These are phyloP conservation scores for Erodium texanum DNA, from an alignment of 441 rosid species.

Conservation along the genomic window DNA sequence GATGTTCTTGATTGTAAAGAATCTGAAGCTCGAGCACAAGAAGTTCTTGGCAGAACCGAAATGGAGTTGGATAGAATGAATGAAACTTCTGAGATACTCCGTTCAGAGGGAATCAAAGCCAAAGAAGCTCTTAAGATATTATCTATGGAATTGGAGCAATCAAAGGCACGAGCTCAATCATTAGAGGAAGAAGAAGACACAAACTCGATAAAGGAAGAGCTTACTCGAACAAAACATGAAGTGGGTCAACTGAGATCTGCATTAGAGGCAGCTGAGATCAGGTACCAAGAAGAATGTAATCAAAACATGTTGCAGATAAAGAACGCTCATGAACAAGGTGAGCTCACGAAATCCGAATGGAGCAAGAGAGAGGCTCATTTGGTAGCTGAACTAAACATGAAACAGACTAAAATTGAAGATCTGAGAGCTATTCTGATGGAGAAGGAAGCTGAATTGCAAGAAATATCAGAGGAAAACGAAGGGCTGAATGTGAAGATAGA, in stretches of 20 bases:
- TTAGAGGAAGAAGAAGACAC: conserved; percentile 32
- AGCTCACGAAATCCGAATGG: conserved; percentile 37
- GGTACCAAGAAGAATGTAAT: conserved; percentile 78
- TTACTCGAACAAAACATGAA: conserved; percentile 14
- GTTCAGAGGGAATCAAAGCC: conserved; percentile 46
- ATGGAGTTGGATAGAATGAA: conserved; percentile 61
- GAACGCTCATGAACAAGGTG: conserved; percentile 69
- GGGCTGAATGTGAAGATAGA: no score
- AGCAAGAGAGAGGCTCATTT: conserved; percentile 37
- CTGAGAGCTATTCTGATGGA: conserved; percentile 35
- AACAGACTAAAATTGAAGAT: conserved; percentile 33
- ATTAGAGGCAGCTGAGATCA: conserved; percentile 58
- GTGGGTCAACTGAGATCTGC: conserved; percentile 30
- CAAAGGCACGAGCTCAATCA: conserved; percentile 44
- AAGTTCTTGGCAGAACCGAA: conserved; percentile 39
- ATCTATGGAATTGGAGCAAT: conserved; percentile 54
- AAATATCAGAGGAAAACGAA: no score
- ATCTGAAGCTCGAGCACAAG: conserved; percentile 69
- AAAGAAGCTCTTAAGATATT: conserved; percentile 48
- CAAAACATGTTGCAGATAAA: conserved; percentile 75
- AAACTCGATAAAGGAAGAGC: conserved; percentile 30
- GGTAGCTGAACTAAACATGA: conserved; percentile 35
- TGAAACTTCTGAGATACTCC: conserved; percentile 49
- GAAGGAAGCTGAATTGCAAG: conserved; percentile 46
- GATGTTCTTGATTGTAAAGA: conserved; percentile 54